These are phyloP conservation scores for Diutina siamensis DNA, from an alignment of 1,139 yeast species.

Conservation along the genomic window DNA sequence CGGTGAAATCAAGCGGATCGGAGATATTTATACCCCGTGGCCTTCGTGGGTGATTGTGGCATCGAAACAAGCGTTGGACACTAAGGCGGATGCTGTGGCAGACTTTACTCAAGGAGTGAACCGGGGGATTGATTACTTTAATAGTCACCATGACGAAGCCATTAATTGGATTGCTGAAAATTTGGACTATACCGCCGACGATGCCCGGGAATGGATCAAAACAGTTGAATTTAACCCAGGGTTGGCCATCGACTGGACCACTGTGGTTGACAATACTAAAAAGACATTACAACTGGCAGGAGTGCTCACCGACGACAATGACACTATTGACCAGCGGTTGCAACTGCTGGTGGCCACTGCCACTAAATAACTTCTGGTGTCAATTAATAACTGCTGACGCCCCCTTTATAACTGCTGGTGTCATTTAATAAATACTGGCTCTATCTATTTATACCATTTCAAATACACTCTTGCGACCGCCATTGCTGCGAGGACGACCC, in stretches of 20 bases:
- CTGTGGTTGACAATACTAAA: slow-evolving; percentile 47
- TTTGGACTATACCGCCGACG: slow-evolving; percentile 66
- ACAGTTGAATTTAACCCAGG: slow-evolving; percentile 55
- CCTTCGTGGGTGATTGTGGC: slow-evolving; percentile 84
- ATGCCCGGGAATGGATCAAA: slow-evolving; percentile 69
- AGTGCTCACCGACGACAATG: slow-evolving; percentile 33
- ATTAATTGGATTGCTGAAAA: slow-evolving; percentile 50
- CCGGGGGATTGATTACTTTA: slow-evolving; percentile 59
- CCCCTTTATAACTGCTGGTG: no score
- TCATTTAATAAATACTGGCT: no score
- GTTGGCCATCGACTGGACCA: slow-evolving; percentile 39
- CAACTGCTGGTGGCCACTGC: slow-evolving; percentile 7
- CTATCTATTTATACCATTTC: neutral
- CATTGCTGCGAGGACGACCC: neutral
- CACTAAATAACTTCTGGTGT: no score
- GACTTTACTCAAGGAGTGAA: slow-evolving; percentile 44
- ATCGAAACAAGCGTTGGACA: slow-evolving; percentile 20
- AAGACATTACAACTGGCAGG: slow-evolving; percentile 50
- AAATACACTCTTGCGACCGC: neutral
- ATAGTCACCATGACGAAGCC: slow-evolving; percentile 50
- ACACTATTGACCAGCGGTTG: slow-evolving; percentile 17
- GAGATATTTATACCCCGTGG: slow-evolving; percentile 92
- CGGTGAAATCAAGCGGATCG: slow-evolving; percentile 69
- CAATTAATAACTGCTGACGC: no score
- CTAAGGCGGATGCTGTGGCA: slow-evolving; percentile 18